These are phyloP conservation scores for Wakefieldia striispora DNA, from an alignment of 768 basidiomycete species.

Conservation along the genomic window DNA sequence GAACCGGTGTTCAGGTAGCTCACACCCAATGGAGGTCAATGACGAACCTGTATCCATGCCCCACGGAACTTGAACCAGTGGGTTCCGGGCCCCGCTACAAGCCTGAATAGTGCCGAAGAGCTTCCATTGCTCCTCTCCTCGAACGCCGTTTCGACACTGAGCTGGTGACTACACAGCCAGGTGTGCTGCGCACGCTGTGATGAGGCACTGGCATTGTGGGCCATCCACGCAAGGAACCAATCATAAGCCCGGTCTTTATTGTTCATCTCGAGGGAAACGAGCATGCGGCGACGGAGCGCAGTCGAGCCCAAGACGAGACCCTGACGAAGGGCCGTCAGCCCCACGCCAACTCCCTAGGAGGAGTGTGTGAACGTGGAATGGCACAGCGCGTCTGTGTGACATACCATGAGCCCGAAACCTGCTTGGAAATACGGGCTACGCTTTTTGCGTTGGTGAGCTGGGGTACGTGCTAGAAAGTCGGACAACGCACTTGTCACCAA, in stretches of 20 bases:
- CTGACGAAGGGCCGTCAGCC: constrained; percentile 71
- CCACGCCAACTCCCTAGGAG: constrained; percentile 84
- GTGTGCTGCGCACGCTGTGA: constrained; percentile 21
- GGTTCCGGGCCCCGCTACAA: constrained; percentile 94
- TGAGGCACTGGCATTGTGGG: constrained; percentile 52
- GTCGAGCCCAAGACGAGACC: constrained; percentile 65
- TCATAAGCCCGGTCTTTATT: constrained; percentile 94
- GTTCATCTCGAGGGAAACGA: constrained; percentile 94
- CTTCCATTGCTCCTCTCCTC: constrained; percentile 91
- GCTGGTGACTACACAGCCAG: constrained; percentile 81
- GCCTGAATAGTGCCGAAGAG: constrained; percentile 81
- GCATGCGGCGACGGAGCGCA: constrained; percentile 82
- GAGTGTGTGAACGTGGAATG: constrained; percentile 1
- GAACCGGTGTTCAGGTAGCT: constrained; percentile 1
- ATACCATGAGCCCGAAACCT: constrained; percentile 95
- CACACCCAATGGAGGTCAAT: too few relatives aligned
- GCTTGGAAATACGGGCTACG: constrained; percentile 95
- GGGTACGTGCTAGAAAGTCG: not conserved
- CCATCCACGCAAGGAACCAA: constrained; percentile 98
- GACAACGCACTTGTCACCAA: constrained; percentile 67
- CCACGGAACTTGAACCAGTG: constrained; percentile 90
- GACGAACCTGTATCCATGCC: constrained; percentile 90
- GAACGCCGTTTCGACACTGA: constrained; percentile 91
- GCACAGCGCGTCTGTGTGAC: constrained; percentile 3
- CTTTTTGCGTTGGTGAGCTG: constrained; percentile 35